These are phyloP conservation scores for Naegleria fowleri DNA, from an alignment of 208 protist species.

Conservation along the genomic window DNA sequence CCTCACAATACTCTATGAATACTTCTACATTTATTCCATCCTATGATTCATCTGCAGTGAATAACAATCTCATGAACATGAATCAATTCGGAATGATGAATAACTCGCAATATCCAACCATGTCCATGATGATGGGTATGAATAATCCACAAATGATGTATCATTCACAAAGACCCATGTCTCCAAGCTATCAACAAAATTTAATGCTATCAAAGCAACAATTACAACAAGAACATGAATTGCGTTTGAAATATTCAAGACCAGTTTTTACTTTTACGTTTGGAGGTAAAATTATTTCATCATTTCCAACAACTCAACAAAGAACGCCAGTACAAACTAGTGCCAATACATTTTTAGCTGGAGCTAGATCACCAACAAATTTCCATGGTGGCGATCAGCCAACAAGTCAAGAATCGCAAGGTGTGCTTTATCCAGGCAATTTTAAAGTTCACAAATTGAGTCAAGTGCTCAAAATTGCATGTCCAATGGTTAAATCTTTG, in stretches of 20 bases:
- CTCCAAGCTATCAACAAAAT: neutral
- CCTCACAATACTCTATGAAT: too few species aligned
- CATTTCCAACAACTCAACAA: neutral
- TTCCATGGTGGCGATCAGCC: neutral
- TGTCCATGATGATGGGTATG: neutral
- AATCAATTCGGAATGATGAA: neutral
- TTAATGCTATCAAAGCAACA: neutral
- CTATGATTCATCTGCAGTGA: too few species aligned
- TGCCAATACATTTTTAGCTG: neutral
- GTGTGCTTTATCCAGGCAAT: neutral
- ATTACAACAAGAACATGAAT: neutral
- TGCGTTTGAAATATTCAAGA: neutral
- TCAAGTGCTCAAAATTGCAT: neutral
- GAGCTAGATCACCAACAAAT: neutral
- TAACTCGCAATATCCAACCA: neutral
- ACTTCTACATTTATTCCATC: too few species aligned
- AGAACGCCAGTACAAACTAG: neutral
- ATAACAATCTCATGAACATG: too few species aligned
- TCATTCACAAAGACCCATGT: neutral
- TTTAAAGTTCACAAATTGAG: neutral
- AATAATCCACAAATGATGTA: neutral
- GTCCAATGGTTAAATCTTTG: neutral
- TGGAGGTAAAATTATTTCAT: neutral
- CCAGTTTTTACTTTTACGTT: neutral
- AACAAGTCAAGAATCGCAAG: neutral